Evolutionary conservation across 2,329 filamentous ascomycete genomes (phyloP).

Genomic region (Bipolaris zeicola): DNA sequence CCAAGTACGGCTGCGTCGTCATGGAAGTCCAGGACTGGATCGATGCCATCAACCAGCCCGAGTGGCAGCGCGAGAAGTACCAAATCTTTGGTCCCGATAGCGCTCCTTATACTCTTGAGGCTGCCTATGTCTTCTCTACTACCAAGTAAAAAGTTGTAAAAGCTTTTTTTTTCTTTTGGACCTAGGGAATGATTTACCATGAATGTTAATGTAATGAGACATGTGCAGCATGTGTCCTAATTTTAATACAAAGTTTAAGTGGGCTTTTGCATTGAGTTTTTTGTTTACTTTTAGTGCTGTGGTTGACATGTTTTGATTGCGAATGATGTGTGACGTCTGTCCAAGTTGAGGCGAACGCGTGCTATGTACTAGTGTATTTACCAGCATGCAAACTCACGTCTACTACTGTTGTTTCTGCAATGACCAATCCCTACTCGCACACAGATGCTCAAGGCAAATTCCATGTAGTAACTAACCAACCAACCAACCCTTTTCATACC

Average conservation of each 20-base stretch:
- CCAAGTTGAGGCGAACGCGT: no score
- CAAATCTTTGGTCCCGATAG: constrained; percentile 56
- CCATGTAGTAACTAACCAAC: no score
- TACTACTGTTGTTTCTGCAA: no score
- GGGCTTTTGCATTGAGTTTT: neutral
- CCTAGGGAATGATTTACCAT: constrained; percentile 11
- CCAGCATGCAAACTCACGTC: no score
- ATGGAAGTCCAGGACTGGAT: constrained; percentile 95
- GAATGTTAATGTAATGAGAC: constrained; percentile 9
- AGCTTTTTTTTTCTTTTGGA: neutral
- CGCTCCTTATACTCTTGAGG: constrained; percentile 52
- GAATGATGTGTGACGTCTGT: no score
- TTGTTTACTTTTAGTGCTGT: neutral
- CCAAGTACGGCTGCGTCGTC: constrained; percentile 83
- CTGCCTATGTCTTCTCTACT: constrained; percentile 52
- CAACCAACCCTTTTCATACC: no score
- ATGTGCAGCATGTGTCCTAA: constrained; percentile 9
- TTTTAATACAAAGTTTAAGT: constrained; percentile 7
- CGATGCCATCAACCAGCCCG: constrained; percentile 88
- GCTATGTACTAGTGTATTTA: no score
- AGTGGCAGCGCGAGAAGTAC: constrained; percentile 72
- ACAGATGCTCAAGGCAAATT: no score
- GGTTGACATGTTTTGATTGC: no score
- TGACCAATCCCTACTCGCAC: no score
- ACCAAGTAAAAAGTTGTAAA: constrained; percentile 3